Evolutionary conservation across 805 yeast genomes (phyloP).

Genomic region (Scheffersomyces amazonensis): DNA sequence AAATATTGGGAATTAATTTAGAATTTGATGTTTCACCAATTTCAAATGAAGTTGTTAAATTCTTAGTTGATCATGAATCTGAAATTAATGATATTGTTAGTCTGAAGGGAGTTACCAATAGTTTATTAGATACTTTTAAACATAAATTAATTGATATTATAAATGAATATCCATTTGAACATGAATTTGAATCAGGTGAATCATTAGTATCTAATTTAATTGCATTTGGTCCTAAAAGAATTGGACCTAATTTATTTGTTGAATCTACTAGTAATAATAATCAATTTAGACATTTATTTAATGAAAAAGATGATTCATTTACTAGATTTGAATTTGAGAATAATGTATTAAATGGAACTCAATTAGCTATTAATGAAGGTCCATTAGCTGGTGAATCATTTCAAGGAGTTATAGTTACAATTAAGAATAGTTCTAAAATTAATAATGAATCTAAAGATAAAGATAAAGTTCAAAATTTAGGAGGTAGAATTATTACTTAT

Average conservation of each 20-base stretch:
- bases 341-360: constrained; percentile 78
- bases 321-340: constrained; percentile 46
- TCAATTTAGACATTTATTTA: constrained; percentile 29
- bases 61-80: constrained; percentile 45
- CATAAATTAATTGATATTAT: constrained; percentile 5
- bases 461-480: constrained; percentile 42
- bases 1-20: constrained; percentile 34
- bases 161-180: constrained; percentile 6
- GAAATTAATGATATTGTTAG: constrained; percentile 37
- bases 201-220: constrained; percentile 38
- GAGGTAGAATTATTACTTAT: constrained; percentile 72
- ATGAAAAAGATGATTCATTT: constrained; percentile 6
- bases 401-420: constrained; percentile 69
- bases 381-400: constrained; percentile 86
- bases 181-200: constrained; percentile 12
- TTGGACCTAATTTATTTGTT: constrained; percentile 72
- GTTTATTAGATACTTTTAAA: constrained; percentile 1
- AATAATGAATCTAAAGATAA: constrained; percentile 24
- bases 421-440: constrained; percentile 16
- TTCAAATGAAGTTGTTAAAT: constrained; percentile 46
- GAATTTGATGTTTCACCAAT: constrained; percentile 60
- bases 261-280: constrained; percentile 40
- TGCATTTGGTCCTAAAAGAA: constrained; percentile 73
- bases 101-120: constrained; percentile 1
- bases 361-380: constrained; percentile 77